These are phyloP conservation scores for Farysia itapuensis DNA, from an alignment of 1,284 basidiomycete species.

Conservation along the genomic window DNA sequence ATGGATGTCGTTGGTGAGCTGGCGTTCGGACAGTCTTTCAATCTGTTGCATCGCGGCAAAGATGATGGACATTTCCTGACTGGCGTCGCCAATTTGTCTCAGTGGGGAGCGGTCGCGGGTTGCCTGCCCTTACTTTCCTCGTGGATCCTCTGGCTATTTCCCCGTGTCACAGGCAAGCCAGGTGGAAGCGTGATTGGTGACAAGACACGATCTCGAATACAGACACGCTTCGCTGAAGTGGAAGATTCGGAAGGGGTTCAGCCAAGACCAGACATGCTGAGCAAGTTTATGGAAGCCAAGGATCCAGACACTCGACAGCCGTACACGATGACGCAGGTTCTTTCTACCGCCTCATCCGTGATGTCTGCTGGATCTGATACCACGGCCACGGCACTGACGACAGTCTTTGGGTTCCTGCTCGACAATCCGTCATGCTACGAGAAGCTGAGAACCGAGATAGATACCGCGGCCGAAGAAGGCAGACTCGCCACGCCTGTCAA, in stretches of 20 bases:
- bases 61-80: slow-evolving; percentile 34
- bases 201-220: slow-evolving; percentile 31
- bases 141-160: slow-evolving; percentile 25
- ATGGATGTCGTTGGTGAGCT: slow-evolving; percentile 51
- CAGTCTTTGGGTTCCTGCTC: slow-evolving; percentile 50
- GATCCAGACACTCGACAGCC: slow-evolving; percentile 29
- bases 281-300: slow-evolving; percentile 41
- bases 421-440: slow-evolving; percentile 37
- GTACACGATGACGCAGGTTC: slow-evolving; percentile 31
- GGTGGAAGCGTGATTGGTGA: slow-evolving; percentile 39
- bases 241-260: slow-evolving; percentile 22
- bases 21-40: slow-evolving; percentile 36
- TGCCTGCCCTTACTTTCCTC: slow-evolving; percentile 28
- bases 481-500: slow-evolving; percentile 36
- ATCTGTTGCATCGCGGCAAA: slow-evolving; percentile 24
- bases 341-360: slow-evolving; percentile 30
- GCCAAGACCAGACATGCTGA: slow-evolving; percentile 37
- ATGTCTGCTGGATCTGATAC: slow-evolving; percentile 54
- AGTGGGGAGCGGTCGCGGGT: slow-evolving; percentile 41
- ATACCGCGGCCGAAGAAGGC: slow-evolving; percentile 39
- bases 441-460: slow-evolving; percentile 45
- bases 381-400: slow-evolving; percentile 44
- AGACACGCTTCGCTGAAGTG: slow-evolving; percentile 31
- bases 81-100: slow-evolving; percentile 41
- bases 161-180: slow-evolving; percentile 31